Evolutionary conservation across 495 filamentous ascomycete genomes (phyloP), one percentile per base, ranked within the genome.

Genomic region (Chaetomidium leptoderma): DNA sequence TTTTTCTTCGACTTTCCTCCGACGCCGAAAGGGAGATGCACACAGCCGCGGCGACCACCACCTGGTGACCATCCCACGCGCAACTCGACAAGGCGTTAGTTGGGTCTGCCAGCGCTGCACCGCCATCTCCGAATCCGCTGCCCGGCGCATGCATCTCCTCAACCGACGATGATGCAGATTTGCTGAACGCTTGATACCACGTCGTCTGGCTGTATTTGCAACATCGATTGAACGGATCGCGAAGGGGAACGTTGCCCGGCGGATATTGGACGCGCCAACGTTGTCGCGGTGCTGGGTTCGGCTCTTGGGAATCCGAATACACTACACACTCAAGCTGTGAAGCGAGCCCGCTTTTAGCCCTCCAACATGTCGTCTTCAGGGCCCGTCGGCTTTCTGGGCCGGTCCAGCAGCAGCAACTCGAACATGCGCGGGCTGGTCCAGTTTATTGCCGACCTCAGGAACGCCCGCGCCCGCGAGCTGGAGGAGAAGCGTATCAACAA

Each of bases 401-500:
- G 82, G 53, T 83, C 81, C 50, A 78, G 73, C 66, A 80, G 76
- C 48, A 83, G 77, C 64, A 80, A 78, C 55, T 83, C 87, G 44
- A 90, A 89, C 53, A 92, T 92, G 88, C 85, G 76, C 59, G 78
- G 93, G 16, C 79, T 99, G 58, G 93, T 97, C 27, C 92, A 96
- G 72, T 99, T 99, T 78, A 97, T 99, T 66, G 95, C 95, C 55
- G 95, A 99, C 72, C 73, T 99, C 60, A 81, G 95, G 62, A 97
- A 97, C 71, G 95, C 95, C 29, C 79, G 95, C 67, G 95, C 95
- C 21, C 83, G 95, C 39, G 95, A 99, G 69, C 74, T 99, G 58
- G 95, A 99, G 70, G 95, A 99, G 77, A 99, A 99, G 76, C 81
- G 95, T 63, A 97, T 99, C 71, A 99, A 99, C 71, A 99, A 99